Evolutionary conservation across 192 early-diverging fungal genomes (phyloP), one percentile per base, ranked within the genome.

Genomic region (Backusella morwellensis): DNA sequence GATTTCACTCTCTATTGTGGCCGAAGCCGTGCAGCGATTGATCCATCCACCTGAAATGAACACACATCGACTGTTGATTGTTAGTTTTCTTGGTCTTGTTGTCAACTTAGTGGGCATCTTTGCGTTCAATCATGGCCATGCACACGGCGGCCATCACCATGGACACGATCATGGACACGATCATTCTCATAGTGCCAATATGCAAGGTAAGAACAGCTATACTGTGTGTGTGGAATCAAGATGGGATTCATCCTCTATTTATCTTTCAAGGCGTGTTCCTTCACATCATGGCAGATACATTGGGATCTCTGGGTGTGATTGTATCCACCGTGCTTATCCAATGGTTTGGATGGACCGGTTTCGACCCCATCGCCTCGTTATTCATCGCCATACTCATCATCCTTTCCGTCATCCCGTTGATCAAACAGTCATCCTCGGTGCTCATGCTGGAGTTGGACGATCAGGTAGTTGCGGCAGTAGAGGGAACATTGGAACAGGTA

Each of bases 251-350:
- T 34, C 3, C 3, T 36, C 8, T 4, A n/a, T 36, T 23, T n/a
- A 14, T 41, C 15, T 41, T 21, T 21, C 35, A 12, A 89, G 90
- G 92, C 41, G 94, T 99, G 56, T 99, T 97, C 75, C 82, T 99
- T 41, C 97, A 99, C 73, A 92, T 99, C 41, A 84, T 99, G 78
- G 94, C 96, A 6, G 97, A 99, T 82, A 96, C 97, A 5, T 85
- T 99, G 19, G 97, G 97, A 26, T 97, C 95, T 44, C 94, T 97
- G 4, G 97, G 97, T 72, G 97, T 99, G 1, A 97, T 99, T 66
- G 90, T 97, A 36, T 97, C 96, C 0, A 95, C 95, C 0, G 73
- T 99, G n/a, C 82, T 97, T 32, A 96, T 99, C 56, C 87, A 94
- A 79, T 89, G 81, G 79, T 97, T 95, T 81, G 95, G 93, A 4